Evolutionary conservation across 495 filamentous ascomycete genomes (phyloP), one percentile per base, ranked within the genome.

Genomic region (Penicillium angulare): DNA sequence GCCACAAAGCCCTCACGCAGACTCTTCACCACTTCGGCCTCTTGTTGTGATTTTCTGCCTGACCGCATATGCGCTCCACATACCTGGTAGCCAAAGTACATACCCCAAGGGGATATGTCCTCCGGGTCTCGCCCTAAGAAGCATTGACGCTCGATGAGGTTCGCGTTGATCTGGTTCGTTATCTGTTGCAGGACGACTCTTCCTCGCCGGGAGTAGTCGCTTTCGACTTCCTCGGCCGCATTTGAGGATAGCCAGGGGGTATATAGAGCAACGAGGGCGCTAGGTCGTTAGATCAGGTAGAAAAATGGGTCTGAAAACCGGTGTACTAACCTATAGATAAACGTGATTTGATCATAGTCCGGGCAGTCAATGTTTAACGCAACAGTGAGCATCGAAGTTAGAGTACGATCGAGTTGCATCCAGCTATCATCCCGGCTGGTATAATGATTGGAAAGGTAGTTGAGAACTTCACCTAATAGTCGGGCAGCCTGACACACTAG

Each of bases 401-500:
- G 47, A n/a, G 66, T 67, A 32, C 62, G 64, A 43, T 67, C 61
- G 33, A 69, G 42, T 49, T 69, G 66, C 18, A 56, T 36, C 63
- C 50, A 51, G 53, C 43, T 21, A 53, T 56, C 20, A 31, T 49
- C 27, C 7, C 45, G 23, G 35, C 57, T 24, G n/a, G 23, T 12
- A 13, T 44, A 15, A 33, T 59, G 57, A 50, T 56, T 22, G 21
- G 53, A 41, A 42, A 44, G 47, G 24, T 68, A 60, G 34, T 66
- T 60, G 1, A 78, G 39, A 16, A 74, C 71, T 41, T 69, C 68
- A 13, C 74, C 71, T 12, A 76, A 57, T 35, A 74, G 47, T 8
- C 66, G 56, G 3, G 61, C 66, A 23, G 72, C 70, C 53, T 78
- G 74, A 45, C 66, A 71, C 13, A 76, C 60, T 20, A 74, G 65